phyloP scores from a whole-genome alignment of 2,329 filamentous ascomycete genomes.

The Penicillium sp. region DNA sequence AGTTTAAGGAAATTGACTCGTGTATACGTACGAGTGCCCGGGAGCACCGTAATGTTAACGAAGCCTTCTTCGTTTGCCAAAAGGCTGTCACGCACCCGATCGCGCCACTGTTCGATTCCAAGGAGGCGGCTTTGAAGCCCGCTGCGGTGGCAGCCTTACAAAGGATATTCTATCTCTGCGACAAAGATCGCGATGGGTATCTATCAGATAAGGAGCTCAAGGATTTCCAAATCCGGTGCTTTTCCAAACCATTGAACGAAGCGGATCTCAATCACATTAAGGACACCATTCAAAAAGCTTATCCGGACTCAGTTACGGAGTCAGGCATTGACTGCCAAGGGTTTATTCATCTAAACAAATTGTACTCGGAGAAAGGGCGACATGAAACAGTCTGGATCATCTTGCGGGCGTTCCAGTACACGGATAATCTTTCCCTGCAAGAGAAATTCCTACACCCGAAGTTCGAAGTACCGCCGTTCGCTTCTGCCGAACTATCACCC shows the following conservation, averaged over 20 bases:
- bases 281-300: constrained; percentile 69
- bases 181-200: constrained; percentile 92
- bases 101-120: constrained; percentile 93
- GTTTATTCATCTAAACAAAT: constrained; percentile 87
- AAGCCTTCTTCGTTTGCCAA: constrained; percentile 96
- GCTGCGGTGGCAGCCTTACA: constrained; percentile 81
- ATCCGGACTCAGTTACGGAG: constrained; percentile 60
- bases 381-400: constrained; percentile 99
- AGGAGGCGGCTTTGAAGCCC: constrained; percentile 83
- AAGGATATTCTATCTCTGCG: constrained; percentile 91
- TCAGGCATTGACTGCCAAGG: constrained; percentile 76
- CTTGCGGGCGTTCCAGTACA: constrained; percentile 90
- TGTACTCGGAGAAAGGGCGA: constrained; percentile 94
- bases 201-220: constrained; percentile 87
- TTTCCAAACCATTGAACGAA: constrained; percentile 76
- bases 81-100: constrained; percentile 98
- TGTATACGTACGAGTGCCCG: constrained; percentile 92
- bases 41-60: constrained; percentile 90
- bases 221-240: constrained; percentile 87
- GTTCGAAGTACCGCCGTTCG: constrained; percentile 88
- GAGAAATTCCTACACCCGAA: constrained; percentile 90
- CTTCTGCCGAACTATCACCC: constrained; percentile 90
- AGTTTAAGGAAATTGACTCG: constrained; percentile 98
- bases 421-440: constrained; percentile 86
- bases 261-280: constrained; percentile 92